Percentiles rank a stretch among this genome's conserved stretches.
These are phyloP conservation scores for Septoria linicola DNA, from an alignment of 2,329 filamentous ascomycete genomes.

Conservation along the genomic window DNA sequence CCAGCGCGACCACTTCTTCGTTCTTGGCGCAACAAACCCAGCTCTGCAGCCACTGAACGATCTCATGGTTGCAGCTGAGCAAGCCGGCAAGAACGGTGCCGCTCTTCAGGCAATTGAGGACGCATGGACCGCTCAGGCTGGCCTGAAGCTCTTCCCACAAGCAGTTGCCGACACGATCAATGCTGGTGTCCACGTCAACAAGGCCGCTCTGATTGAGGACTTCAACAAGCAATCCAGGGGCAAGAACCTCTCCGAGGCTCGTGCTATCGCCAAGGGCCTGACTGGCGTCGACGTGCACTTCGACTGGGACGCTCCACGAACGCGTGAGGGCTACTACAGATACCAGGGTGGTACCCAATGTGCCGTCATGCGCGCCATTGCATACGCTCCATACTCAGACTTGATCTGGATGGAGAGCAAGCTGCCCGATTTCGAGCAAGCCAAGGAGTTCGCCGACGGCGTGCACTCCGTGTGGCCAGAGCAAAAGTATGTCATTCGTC, in stretches of 20 bases:
- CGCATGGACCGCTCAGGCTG: constrained; percentile 74
- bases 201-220: constrained; percentile 63
- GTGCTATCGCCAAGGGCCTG: constrained; percentile 73
- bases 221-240: constrained; percentile 71
- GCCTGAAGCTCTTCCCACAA: constrained; percentile 85
- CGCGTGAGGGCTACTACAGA: constrained; percentile 92
- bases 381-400: constrained; percentile 90
- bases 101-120: constrained; percentile 91
- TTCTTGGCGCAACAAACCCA: constrained; percentile 85
- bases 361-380: constrained; percentile 84
- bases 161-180: constrained; percentile 83
- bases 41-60: constrained; percentile 80
- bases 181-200: constrained; percentile 64
- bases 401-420: constrained; percentile 99
- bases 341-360: constrained; percentile 89
- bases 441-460: constrained; percentile 86
- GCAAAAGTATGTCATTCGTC: constrained; percentile 70
- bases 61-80: constrained; percentile 84
- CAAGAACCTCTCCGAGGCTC: constrained; percentile 80
- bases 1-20: constrained; percentile 90
- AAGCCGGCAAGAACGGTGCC: constrained; percentile 73
- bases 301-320: constrained; percentile 92
- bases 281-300: constrained; percentile 82
- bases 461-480: constrained; percentile 94
- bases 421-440: constrained; percentile 86